These are phyloP conservation scores for Huiozyma sinensis DNA, from an alignment of 805 yeast species.

Conservation along the genomic window DNA sequence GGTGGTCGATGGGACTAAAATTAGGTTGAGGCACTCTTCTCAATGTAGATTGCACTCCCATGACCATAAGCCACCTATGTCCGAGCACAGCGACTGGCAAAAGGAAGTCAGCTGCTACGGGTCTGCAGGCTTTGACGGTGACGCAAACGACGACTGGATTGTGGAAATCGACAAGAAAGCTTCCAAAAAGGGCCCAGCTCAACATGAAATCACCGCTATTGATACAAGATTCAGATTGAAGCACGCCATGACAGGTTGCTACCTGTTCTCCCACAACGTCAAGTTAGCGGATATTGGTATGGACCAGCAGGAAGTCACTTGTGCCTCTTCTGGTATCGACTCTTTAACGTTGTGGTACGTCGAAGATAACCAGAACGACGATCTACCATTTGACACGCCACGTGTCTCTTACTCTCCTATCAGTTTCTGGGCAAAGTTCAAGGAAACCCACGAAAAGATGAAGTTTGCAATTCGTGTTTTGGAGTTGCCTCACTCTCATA, in stretches of 20 bases:
- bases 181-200: conserved; percentile 43
- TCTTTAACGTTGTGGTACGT: conserved; percentile 60
- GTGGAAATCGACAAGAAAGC: conserved; percentile 57
- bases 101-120: conserved; percentile 76
- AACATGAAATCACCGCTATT: conserved; percentile 49
- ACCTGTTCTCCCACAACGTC: conserved; percentile 59
- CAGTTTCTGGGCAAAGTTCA: conserved; percentile 46
- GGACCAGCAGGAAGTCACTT: conserved; percentile 75
- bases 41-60: conserved; percentile 74
- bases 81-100: conserved; percentile 65
- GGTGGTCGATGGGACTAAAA: conserved; percentile 57
- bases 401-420: conserved; percentile 44
- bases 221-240: conserved; percentile 61
- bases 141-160: conserved; percentile 73
- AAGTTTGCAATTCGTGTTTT: conserved; percentile 62
- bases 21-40: conserved; percentile 54
- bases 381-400: conserved; percentile 35
- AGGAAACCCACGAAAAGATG: conserved; percentile 62
- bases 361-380: conserved; percentile 52
- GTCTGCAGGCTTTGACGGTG: conserved; percentile 65
- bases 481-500: conserved; percentile 57
- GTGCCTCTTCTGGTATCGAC: conserved; percentile 61
- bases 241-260: conserved; percentile 75
- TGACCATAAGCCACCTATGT: conserved; percentile 74
- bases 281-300: conserved; percentile 75